Conservation (phyloP, 805 yeast genomes). For the Danielia reshetovae region DNA sequence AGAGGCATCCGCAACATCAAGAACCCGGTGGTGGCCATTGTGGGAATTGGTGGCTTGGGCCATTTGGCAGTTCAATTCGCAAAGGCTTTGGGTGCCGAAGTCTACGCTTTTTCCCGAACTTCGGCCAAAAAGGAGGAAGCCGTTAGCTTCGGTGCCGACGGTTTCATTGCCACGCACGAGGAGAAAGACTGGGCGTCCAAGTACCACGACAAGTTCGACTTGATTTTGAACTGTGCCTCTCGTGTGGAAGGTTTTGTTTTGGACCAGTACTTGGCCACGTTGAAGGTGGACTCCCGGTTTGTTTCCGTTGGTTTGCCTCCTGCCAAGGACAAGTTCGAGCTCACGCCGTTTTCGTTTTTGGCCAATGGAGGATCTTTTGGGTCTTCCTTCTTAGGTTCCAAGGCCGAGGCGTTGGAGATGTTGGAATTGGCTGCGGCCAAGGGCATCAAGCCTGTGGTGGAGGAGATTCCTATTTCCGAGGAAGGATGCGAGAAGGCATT, state of each 20-base stretch:
- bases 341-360: constrained; percentile 51
- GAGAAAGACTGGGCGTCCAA: constrained; percentile 39
- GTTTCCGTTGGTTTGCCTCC: constrained; percentile 67
- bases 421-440: constrained; percentile 59
- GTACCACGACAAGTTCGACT: constrained; percentile 39
- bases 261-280: constrained; percentile 41
- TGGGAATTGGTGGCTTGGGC: constrained; percentile 57
- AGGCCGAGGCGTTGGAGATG: constrained; percentile 63
- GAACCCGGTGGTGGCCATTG: constrained; percentile 48
- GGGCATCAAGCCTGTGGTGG: constrained; percentile 59
- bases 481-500: constrained; percentile 53
- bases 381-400: constrained; percentile 58
- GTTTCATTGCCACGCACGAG: constrained; percentile 52
- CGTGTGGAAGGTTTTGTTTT: constrained; percentile 48
- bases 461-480: constrained; percentile 51
- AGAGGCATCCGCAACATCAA: constrained; percentile 31
- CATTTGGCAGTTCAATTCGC: constrained; percentile 55
- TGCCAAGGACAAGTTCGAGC: constrained; percentile 36
- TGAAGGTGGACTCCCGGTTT: constrained; percentile 57
- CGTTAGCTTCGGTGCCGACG: constrained; percentile 48
- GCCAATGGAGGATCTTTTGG: constrained; percentile 49
- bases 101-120: constrained; percentile 52
- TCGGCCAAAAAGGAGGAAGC: constrained; percentile 48
- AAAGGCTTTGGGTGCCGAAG: constrained; percentile 58
- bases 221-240: constrained; percentile 52